Conservation (phyloP, 2,329 filamentous ascomycete species). For the Pestalotiopsis sp. region DNA sequence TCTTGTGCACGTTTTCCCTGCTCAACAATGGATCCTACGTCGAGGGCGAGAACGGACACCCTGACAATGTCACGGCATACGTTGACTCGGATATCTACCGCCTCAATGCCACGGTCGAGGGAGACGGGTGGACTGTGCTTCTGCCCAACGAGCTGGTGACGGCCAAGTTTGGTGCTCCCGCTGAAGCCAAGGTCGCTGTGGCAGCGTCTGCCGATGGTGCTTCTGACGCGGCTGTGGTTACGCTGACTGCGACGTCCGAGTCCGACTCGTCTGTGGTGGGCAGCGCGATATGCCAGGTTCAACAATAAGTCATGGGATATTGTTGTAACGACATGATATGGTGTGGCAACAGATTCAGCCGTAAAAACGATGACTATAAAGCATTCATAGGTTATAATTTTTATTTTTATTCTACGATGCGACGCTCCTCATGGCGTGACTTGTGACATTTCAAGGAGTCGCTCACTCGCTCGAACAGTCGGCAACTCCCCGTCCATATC, state of each 20-base stretch:
- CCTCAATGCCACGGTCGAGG: constrained; percentile 44
- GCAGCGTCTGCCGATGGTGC: constrained; percentile 31
- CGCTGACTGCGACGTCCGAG: constrained; percentile 47
- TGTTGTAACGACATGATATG: background rate
- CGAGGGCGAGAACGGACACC: constrained; percentile 25
- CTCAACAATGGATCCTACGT: constrained; percentile 45
- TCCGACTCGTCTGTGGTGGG: constrained; percentile 36
- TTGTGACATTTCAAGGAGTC: background rate
- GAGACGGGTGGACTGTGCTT: constrained; percentile 48
- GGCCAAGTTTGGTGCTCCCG: constrained; percentile 42
- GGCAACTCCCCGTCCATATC: background rate
- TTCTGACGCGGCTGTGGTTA: constrained; percentile 39
- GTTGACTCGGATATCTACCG: constrained; percentile 49
- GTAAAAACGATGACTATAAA: no score
- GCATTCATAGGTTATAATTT: background rate
- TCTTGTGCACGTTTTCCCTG: constrained; percentile 49
- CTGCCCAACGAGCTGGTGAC: constrained; percentile 43
- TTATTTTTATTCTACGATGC: background rate
- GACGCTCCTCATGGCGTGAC: background rate
- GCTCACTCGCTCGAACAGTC: background rate
- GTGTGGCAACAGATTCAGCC: no score
- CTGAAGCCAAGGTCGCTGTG: constrained; percentile 44
- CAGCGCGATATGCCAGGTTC: constrained; percentile 34
- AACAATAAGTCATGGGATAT: constrained; percentile 20
- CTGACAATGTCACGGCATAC: constrained; percentile 40